phyloP scores from a whole-genome alignment of 257 asterid genomes.

The Mitragyna speciosa region DNA sequence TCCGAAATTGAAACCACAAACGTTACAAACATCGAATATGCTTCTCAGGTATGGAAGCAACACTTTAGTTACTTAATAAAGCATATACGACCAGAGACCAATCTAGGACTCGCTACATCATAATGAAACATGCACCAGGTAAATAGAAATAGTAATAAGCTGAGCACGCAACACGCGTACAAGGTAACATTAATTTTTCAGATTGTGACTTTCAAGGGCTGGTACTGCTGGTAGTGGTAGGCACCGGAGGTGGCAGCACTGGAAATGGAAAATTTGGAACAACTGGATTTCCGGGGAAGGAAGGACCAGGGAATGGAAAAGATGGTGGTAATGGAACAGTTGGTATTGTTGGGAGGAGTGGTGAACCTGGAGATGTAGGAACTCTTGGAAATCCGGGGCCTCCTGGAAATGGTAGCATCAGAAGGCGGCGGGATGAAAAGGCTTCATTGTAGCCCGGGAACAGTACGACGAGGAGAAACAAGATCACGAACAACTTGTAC shows the following conservation, averaged over 20 bases:
- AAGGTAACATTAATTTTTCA: background rate
- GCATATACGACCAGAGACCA: background rate
- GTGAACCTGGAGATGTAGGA: background rate
- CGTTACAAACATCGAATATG: background rate
- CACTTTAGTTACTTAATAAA: background rate
- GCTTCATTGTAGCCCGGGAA: background rate
- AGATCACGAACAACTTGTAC: constrained; percentile 1
- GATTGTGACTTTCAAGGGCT: background rate
- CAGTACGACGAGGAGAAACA: background rate
- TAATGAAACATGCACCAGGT: background rate
- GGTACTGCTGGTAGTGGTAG: background rate
- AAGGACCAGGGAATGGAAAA: background rate
- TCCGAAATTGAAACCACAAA: background rate
- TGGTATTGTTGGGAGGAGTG: background rate
- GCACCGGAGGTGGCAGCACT: constrained; percentile 14
- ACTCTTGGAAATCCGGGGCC: background rate
- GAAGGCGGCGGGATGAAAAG: constrained; percentile 19
- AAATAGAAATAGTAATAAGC: background rate
- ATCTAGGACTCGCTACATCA: background rate
- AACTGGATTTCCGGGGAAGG: constrained; percentile 10
- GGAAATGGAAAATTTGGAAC: constrained; percentile 7
- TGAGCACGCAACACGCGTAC: background rate
- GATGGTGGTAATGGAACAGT: background rate
- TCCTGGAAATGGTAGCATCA: background rate
- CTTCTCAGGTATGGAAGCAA: background rate